Base-by-base conservation (phyloP, 148 eudicot genomes). In the Spergularia marina region DNA sequence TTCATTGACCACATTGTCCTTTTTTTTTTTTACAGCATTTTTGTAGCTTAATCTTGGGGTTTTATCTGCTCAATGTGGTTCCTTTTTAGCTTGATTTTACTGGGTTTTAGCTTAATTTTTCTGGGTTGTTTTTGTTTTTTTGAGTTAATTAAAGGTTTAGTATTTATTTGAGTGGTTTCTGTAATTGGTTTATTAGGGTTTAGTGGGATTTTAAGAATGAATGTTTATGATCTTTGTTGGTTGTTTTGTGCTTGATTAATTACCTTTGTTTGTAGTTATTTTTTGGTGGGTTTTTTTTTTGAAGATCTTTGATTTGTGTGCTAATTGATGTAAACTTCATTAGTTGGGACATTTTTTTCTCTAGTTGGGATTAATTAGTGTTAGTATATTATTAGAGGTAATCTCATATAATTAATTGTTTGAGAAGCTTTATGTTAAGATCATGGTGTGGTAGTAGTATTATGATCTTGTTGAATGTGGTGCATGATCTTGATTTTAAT, bases 31-130 rank as follows among this genome's bases (percentile, higher is more conserved):
- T 16, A 12, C 14, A n/a, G 54, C 53, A 67, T 25, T 13, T 51
- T 74, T 11, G 14, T 77, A 0, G 15, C 5, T 74, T 68, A 44
- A 57, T 58, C 64, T 47, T 62, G 75, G 30, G 25, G 70, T 15
- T 70, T 53, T 12, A 0, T 62, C 10, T 6, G 75, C 40, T 70
- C 14, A 69, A 54, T 64, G 65, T 68, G 65, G 3, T 16, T 18
- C 13, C 1, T 25, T 23, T 70, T 72, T 23, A 23, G 54, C 12
- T 68, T 13, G 5, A 11, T 17, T 71, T 53, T 53, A 63, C 11
- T 77, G 80, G 80, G 79, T 34, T 69, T 60, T 61, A 51, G 70
- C 44, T 63, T 61, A 30, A 23, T 15, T 62, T 62, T 62, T 62
- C 66, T 62, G 49, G 49, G 49, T 62, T 1, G 6, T 25, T 62